A percentile compares a stretch with the other conserved stretches of the same genome.
These are phyloP conservation scores for Closterium sp. DNA, from an alignment of 139 green algal species.

Conservation along the genomic window DNA sequence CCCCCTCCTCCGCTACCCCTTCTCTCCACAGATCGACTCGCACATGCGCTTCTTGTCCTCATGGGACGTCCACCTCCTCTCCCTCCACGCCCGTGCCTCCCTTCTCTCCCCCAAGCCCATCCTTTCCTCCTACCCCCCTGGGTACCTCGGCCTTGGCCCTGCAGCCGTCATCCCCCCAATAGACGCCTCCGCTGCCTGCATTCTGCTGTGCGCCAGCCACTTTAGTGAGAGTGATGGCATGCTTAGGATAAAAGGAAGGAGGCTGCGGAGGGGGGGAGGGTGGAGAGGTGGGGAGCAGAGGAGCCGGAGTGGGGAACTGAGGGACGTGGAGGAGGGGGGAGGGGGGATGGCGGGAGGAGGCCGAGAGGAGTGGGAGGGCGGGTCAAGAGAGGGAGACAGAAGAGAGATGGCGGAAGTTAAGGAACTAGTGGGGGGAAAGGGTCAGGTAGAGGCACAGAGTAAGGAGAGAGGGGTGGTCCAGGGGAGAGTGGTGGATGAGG, in stretches of 20 bases:
- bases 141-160: slow-evolving; percentile 60
- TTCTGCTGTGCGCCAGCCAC: slow-evolving; percentile 61
- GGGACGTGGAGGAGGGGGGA: background rate
- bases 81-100: slow-evolving; percentile 46
- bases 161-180: slow-evolving; percentile 39
- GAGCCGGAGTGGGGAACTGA: background rate
- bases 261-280: background rate
- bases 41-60: slow-evolving; percentile 64
- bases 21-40: slow-evolving; percentile 59
- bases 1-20: too few relatives aligned
- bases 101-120: slow-evolving; percentile 49
- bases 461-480: background rate
- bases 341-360: background rate
- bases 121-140: slow-evolving; percentile 71
- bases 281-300: slow-evolving; percentile 1
- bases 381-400: background rate
- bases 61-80: slow-evolving; percentile 54
- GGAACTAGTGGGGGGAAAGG: background rate
- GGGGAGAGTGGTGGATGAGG: background rate
- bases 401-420: background rate
- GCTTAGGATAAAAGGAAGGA: slow-evolving; percentile 52
- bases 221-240: slow-evolving; percentile 57
- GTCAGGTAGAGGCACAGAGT: background rate
- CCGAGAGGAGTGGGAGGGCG: slow-evolving; percentile 57
- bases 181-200: slow-evolving; percentile 30